Conservation (phyloP, 2,329 filamentous ascomycete species). For the Fusarium papillatum region DNA sequence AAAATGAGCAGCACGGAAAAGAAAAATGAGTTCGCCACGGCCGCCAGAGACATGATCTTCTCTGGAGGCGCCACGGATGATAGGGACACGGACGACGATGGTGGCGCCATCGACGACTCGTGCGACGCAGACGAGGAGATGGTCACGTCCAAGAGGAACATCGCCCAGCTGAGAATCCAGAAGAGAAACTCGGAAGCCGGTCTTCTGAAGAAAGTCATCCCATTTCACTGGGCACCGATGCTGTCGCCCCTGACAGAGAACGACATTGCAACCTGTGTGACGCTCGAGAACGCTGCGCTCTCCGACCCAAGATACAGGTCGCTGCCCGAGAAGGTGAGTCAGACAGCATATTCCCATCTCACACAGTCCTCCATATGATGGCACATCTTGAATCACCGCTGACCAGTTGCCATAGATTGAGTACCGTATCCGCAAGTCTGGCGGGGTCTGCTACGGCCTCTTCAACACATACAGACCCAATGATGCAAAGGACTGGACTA, state of each 20-base stretch:
- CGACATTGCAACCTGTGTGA: constrained; percentile 72
- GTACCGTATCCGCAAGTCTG: constrained; percentile 48
- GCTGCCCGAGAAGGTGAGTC: constrained; percentile 65
- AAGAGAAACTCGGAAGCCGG: constrained; percentile 47
- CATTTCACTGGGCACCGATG: constrained; percentile 72
- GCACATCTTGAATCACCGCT: neutral
- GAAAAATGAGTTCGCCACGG: constrained; percentile 46
- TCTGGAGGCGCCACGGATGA: constrained; percentile 26
- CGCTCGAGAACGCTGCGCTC: constrained; percentile 69
- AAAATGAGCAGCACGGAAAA: constrained; percentile 29
- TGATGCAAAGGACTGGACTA: constrained; percentile 60
- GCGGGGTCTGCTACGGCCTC: constrained; percentile 81
- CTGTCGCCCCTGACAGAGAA: constrained; percentile 78
- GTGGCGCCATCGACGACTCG: constrained; percentile 55
- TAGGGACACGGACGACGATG: constrained; percentile 35
- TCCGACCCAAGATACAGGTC: constrained; percentile 62
- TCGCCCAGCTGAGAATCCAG: constrained; percentile 55
- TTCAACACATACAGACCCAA: constrained; percentile 75
- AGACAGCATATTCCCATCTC: neutral
- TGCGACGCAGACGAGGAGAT: constrained; percentile 55
- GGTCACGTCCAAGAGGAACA: constrained; percentile 53
- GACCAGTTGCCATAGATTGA: constrained; percentile 43
- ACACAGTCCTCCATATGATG: neutral
- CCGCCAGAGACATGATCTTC: constrained; percentile 45
- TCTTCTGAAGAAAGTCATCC: constrained; percentile 59